These are phyloP conservation scores for Pleoardoris graminearum DNA, from an alignment of 2,329 filamentous ascomycete genomes.

Conservation along the genomic window DNA sequence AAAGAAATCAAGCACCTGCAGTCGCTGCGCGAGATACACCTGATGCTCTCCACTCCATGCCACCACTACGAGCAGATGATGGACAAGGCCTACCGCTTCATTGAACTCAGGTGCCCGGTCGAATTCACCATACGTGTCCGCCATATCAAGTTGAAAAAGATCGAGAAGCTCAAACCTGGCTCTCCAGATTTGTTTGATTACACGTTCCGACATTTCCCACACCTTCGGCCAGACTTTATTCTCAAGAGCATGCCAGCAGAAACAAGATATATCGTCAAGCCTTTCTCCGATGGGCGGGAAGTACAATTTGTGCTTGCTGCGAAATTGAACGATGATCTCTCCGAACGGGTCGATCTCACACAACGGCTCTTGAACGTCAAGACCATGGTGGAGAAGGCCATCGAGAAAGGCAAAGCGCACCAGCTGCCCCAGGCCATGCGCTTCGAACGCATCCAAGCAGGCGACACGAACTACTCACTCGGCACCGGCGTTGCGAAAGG, in stretches of 20 bases:
- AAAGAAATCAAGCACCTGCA: constrained; percentile 14
- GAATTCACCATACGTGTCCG: constrained; percentile 24
- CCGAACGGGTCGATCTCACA: constrained; percentile 9
- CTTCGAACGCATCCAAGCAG: constrained; percentile 2
- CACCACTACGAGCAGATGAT: constrained; percentile 15
- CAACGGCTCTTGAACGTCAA: constrained; percentile 22
- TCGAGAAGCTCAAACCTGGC: constrained; percentile 5
- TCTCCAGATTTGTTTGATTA: constrained; percentile 20
- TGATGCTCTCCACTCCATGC: constrained; percentile 19
- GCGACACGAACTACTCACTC: constrained; percentile 3
- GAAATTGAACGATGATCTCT: not conserved
- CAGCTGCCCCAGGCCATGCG: not conserved
- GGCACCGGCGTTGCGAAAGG: not conserved
- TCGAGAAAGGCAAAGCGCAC: constrained; percentile 13
- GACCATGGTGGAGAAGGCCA: constrained; percentile 9
- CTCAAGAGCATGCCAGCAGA: constrained; percentile 33
- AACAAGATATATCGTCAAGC: constrained; percentile 23
- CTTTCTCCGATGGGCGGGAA: constrained; percentile 25
- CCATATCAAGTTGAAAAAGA: constrained; percentile 1
- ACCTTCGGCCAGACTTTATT: constrained; percentile 38
- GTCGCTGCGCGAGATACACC: constrained; percentile 22
- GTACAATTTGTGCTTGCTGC: constrained; percentile 32
- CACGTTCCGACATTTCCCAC: constrained; percentile 32
- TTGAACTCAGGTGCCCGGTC: constrained; percentile 24
- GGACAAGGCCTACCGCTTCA: constrained; percentile 31